Evolutionary conservation across 2,329 filamentous ascomycete genomes (phyloP).

Genomic region (Trichoderma sp.): DNA sequence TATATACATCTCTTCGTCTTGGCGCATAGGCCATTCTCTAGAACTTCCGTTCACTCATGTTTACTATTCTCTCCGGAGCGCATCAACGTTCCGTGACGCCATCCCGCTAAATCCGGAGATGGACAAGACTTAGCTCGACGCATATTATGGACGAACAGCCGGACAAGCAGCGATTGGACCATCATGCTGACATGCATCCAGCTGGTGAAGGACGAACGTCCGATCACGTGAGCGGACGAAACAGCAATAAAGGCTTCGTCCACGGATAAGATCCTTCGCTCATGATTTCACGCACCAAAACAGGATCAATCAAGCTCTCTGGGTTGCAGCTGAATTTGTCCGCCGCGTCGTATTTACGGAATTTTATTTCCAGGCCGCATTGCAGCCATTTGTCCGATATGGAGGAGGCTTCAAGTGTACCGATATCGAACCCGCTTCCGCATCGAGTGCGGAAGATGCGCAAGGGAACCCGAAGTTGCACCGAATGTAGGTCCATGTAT

Average conservation of each 20-base stretch:
- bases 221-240: conserved; percentile 7
- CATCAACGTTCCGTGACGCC: background rate
- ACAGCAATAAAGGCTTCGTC: conserved; percentile 16
- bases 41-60: background rate
- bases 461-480: conserved; percentile 29
- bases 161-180: background rate
- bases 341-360: background rate
- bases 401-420: background rate
- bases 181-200: background rate
- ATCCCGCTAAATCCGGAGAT: background rate
- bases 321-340: background rate
- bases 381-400: conserved; percentile 1
- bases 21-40: background rate
- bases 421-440: background rate
- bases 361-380: background rate
- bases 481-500: conserved; percentile 24
- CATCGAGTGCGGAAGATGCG: conserved; percentile 24
- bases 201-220: background rate
- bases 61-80: no score
- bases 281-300: background rate
- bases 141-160: background rate
- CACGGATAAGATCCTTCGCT: conserved; percentile 19
- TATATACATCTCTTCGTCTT: background rate
- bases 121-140: background rate
- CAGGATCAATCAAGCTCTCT: background rate